Conservation (phyloP, 805 yeast species). For the Wickerhamiella kazuoi region DNA sequence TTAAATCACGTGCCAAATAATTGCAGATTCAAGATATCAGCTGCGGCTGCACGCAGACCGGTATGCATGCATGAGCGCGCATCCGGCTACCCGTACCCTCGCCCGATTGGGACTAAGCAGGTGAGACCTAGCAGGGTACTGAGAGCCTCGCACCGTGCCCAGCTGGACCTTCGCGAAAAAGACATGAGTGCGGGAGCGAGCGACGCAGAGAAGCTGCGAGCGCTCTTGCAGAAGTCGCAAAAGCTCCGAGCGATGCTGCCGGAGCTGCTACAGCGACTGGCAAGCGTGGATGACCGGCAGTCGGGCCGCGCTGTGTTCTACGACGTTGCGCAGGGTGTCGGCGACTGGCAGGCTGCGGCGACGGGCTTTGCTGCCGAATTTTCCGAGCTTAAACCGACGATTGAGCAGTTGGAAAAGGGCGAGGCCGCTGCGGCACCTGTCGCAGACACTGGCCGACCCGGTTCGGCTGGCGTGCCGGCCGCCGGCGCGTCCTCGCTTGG, state of each 20-base stretch:
- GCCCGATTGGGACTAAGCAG: no score
- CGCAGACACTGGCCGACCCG: neutral
- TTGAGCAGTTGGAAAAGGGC: neutral
- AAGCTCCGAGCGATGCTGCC: conserved; percentile 12
- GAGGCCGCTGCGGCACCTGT: neutral
- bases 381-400: neutral
- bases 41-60: no score
- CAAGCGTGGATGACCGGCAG: conserved; percentile 8
- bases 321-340: conserved; percentile 10
- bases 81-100: no score
- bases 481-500: neutral
- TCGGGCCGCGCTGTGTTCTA: conserved; percentile 10
- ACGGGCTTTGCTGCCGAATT: conserved; percentile 1
- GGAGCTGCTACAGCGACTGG: conserved; percentile 9
- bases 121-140: no score
- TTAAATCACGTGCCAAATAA: no score
- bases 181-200: neutral
- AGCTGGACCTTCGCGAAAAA: no score
- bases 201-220: conserved; percentile 8
- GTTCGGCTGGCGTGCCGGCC: neutral
- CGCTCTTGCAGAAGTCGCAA: conserved; percentile 9
- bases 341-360: conserved; percentile 8
- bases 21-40: no score
- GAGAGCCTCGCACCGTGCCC: no score
- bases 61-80: no score